A percentile compares a stretch with the other conserved stretches of the same genome.
phyloP scores from a whole-genome alignment of 2,329 filamentous ascomycete species.

The Zasmidium angulare region DNA sequence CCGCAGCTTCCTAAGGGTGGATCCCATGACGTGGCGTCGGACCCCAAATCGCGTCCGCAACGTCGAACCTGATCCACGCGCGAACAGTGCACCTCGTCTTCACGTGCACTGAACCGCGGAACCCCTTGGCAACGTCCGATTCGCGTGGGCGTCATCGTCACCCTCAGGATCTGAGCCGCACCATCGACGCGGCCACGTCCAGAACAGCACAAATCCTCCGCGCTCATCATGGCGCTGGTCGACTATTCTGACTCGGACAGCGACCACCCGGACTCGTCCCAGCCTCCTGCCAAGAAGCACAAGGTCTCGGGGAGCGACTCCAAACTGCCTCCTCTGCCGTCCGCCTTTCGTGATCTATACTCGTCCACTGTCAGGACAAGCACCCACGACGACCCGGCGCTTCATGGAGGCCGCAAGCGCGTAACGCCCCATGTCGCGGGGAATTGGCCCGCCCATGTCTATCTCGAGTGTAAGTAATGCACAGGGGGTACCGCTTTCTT shows the following conservation, averaged over 20 bases:
- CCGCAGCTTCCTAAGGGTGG: not conserved
- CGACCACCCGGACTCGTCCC: not conserved
- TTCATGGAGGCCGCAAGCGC: slow-evolving; percentile 83
- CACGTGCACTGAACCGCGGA: not conserved
- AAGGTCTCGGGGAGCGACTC: slow-evolving; percentile 7
- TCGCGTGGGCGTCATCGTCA: not conserved
- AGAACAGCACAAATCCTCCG: not conserved
- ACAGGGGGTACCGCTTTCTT: slow-evolving; percentile 2
- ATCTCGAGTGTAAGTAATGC: slow-evolving; percentile 76
- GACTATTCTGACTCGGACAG: slow-evolving; percentile 61
- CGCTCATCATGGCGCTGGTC: slow-evolving; percentile 60
- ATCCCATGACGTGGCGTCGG: not conserved
- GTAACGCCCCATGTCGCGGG: slow-evolving; percentile 81
- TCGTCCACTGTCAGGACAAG: slow-evolving; percentile 75
- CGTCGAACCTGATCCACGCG: not conserved
- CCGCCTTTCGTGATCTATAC: slow-evolving; percentile 85
- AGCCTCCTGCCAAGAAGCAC: slow-evolving; percentile 24
- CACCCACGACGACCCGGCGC: slow-evolving; percentile 74
- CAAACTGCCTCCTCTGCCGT: slow-evolving; percentile 62
- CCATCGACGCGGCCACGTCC: not conserved
- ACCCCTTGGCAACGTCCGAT: not conserved
- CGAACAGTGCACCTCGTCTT: not conserved
- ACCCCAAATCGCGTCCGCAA: not conserved
- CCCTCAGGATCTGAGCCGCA: not conserved
- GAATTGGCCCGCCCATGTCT: slow-evolving; percentile 91